phyloP scores from a whole-genome alignment of 2,329 filamentous ascomycete species.

The Penicillium sp. region DNA sequence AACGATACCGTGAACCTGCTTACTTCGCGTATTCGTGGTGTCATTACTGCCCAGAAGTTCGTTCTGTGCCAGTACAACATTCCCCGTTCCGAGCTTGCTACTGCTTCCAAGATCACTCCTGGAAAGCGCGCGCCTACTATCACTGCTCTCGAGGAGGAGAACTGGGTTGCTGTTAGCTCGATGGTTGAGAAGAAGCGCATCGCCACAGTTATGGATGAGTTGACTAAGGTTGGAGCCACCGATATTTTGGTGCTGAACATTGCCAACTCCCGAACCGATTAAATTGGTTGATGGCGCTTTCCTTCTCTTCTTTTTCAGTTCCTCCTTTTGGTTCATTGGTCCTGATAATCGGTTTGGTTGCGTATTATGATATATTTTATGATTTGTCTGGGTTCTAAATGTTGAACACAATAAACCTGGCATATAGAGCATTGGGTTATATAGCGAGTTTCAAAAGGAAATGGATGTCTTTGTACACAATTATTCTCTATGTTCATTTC shows the following conservation, averaged over 20 bases:
- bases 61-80: constrained; percentile 98
- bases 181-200: constrained; percentile 92
- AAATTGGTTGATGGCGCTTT: constrained; percentile 5
- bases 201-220: constrained; percentile 81
- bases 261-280: constrained; percentile 68
- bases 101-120: constrained; percentile 76
- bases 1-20: constrained; percentile 84
- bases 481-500: not conserved
- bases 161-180: constrained; percentile 89
- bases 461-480: constrained; percentile 2
- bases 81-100: constrained; percentile 64
- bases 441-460: constrained; percentile 15
- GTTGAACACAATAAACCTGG: constrained; percentile 10
- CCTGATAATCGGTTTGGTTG: constrained; percentile 4
- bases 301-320: constrained; percentile 7
- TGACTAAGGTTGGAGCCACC: constrained; percentile 72
- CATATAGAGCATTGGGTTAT: constrained; percentile 21
- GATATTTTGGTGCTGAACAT: constrained; percentile 86
- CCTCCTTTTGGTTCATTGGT: constrained; percentile 5
- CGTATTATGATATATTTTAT: constrained; percentile 9
- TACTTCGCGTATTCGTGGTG: constrained; percentile 80
- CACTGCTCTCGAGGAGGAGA: constrained; percentile 81
- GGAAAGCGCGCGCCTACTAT: constrained; percentile 92
- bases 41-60: constrained; percentile 92
- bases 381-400: constrained; percentile 4